Base-by-base conservation (phyloP, 768 basidiomycete genomes). In the Podaxis sp. region DNA sequence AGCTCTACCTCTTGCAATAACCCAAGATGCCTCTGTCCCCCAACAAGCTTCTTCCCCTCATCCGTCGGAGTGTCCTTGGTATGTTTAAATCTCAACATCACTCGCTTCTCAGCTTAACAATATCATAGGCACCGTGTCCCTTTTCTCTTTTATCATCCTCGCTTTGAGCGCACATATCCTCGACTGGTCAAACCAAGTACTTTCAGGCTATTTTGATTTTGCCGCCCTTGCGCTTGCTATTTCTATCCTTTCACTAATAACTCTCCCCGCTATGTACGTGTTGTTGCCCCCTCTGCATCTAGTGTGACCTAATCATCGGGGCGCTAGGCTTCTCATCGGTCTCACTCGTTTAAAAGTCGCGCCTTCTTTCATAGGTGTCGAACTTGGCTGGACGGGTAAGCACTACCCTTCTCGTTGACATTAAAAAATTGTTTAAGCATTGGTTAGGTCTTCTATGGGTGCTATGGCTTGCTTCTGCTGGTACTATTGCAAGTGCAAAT, bases 391-490 rank as follows among this genome's bases (percentile, higher is more conserved):
- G 76, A 65, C 77, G 36, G 72, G 82, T 81, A 62, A 46, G 75
- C 66, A 4, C 22, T 10, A 15, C 46, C 28, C 1, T 33, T 33
- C 8, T n/a, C 13, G 44, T 22, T 38, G 6, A 26, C 38, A 37
- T 49, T 20, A 8, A 33, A 33, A 33, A 10, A 55, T 24, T 13
- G 5, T 37, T 30, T 17, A 33, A 37, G 26, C 28, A 11, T 46
- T 36, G 33, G 8, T 54, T 65, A 80, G 81, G 68, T 56, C 65
- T 82, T 46, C 75, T 83, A 3, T 82, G 80, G 78, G 69, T 82
- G 52, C 62, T 83, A 53, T 83, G 80, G 78, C 72, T 82, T 49
- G 68, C 79, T 17, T 74, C 73, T 52, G 82, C 74, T 5, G 76
- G 73, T 5, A 66, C 72, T 7, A 65, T 77, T 20, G 74, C 78